Evolutionary conservation across 768 basidiomycete species (phyloP).

Genomic region (Suillus spraguei): DNA sequence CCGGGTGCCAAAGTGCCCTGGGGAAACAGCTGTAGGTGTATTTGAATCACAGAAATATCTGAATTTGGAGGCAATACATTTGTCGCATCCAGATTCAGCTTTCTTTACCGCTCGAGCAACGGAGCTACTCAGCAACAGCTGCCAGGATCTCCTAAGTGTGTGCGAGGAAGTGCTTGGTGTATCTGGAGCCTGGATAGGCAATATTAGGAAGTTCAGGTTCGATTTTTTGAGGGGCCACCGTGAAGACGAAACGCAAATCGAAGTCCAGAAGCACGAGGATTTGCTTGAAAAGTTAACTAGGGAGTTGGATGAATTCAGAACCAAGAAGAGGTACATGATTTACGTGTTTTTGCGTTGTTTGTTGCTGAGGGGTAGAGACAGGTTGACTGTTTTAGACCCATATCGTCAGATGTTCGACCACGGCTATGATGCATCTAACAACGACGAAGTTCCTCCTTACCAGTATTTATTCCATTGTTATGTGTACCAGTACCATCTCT

Average conservation of each 20-base stretch:
- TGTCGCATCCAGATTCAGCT: constrained; percentile 51
- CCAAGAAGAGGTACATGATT: constrained; percentile 48
- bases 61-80: constrained; percentile 59
- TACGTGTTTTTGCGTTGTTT: not conserved
- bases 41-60: constrained; percentile 75
- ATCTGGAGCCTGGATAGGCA: constrained; percentile 53
- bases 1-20: constrained; percentile 25
- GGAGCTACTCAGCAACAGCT: constrained; percentile 51
- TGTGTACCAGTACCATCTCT: constrained; percentile 63
- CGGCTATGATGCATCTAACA: constrained; percentile 26
- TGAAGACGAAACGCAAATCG: constrained; percentile 32
- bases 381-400: constrained; percentile 54
- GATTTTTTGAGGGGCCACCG: constrained; percentile 37
- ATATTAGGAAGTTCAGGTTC: constrained; percentile 38
- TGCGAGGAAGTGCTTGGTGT: constrained; percentile 44
- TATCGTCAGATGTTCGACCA: constrained; percentile 55
- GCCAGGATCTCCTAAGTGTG: constrained; percentile 50
- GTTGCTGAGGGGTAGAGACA: constrained; percentile 34
- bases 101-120: constrained; percentile 45
- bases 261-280: constrained; percentile 39
- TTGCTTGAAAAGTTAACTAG: constrained; percentile 38
- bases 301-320: constrained; percentile 48
- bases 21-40: constrained; percentile 65
- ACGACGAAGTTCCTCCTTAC: constrained; percentile 57
- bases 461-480: constrained; percentile 75